phyloP scores from a whole-genome alignment of 1,284 basidiomycete species.

The Ganoderma leucocontextum region DNA sequence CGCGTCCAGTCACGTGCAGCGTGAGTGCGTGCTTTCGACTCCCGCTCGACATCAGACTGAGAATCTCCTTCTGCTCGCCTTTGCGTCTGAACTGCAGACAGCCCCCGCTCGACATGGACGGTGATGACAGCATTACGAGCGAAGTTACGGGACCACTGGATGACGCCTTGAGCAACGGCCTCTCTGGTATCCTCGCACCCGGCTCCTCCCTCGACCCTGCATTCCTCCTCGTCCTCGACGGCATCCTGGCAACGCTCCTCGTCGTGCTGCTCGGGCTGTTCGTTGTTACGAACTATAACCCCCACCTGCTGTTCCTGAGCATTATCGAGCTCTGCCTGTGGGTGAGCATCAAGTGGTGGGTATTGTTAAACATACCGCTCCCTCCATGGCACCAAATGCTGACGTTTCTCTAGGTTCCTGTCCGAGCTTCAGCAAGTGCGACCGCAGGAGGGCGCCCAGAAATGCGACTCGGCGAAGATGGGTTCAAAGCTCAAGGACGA shows the following conservation, averaged over 20 bases:
- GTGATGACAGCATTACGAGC: background rate
- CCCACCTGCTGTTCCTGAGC: constrained; percentile 71
- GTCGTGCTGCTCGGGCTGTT: constrained; percentile 64
- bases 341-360: constrained; percentile 82
- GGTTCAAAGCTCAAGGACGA: constrained; percentile 31
- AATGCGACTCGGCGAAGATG: constrained; percentile 7
- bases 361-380: background rate
- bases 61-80: background rate
- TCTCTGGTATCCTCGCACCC: constrained; percentile 62
- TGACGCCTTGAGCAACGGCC: constrained; percentile 10
- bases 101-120: constrained; percentile 16
- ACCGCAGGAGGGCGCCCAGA: constrained; percentile 9
- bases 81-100: background rate
- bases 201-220: constrained; percentile 78
- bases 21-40: background rate
- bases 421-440: constrained; percentile 43
- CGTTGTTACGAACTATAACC: constrained; percentile 63
- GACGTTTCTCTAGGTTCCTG: constrained; percentile 45
- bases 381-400: background rate
- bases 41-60: background rate
- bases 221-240: constrained; percentile 72
- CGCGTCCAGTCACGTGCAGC: constrained; percentile 30
- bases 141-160: background rate
- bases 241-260: constrained; percentile 62
- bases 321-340: constrained; percentile 71